A percentile compares a stretch with the other conserved stretches of the same genome.
phyloP scores from a whole-genome alignment of 768 basidiomycete genomes.

The Termitomyces sp. region DNA sequence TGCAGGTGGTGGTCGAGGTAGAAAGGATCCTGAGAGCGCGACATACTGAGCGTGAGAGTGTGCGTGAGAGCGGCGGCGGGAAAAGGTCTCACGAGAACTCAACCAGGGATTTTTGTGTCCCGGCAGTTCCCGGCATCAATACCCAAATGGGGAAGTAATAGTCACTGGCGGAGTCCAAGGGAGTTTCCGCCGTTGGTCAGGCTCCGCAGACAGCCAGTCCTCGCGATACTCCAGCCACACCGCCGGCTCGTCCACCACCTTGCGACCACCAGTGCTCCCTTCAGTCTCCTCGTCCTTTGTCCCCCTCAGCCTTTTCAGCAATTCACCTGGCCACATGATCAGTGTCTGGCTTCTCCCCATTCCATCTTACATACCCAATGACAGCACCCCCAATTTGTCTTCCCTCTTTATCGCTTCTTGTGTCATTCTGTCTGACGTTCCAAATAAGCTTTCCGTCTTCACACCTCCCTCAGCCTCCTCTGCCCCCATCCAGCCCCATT shows the following conservation, averaged over 20 bases:
- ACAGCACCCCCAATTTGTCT: conserved; percentile 48
- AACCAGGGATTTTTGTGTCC: conserved; percentile 27
- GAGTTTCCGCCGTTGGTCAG: conserved; percentile 1
- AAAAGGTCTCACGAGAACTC: conserved; percentile 34
- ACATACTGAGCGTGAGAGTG: conserved; percentile 45
- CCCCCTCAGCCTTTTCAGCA: conserved; percentile 7
- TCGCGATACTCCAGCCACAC: conserved; percentile 29
- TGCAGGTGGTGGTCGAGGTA: conserved; percentile 42
- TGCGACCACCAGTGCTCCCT: conserved; percentile 29
- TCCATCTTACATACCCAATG: conserved; percentile 32
- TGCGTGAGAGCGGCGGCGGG: conserved; percentile 37
- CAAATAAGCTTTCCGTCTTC: conserved; percentile 14
- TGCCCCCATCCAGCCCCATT: conserved; percentile 40
- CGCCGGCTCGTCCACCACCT: conserved; percentile 31
- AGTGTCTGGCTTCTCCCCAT: conserved; percentile 17
- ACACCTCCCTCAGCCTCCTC: conserved; percentile 17
- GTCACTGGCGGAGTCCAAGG: conserved; percentile 3
- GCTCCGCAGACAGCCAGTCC: no score
- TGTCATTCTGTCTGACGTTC: conserved; percentile 23
- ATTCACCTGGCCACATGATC: conserved; percentile 16
- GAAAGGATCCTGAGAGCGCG: conserved; percentile 42
- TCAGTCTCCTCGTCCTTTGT: conserved; percentile 23
- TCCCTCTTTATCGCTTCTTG: conserved; percentile 33
- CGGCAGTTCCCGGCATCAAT: conserved; percentile 15
- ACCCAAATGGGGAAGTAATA: conserved; percentile 16